Evolutionary conservation across 495 filamentous ascomycete species (phyloP).

Genomic region (Xylaria acuta): DNA sequence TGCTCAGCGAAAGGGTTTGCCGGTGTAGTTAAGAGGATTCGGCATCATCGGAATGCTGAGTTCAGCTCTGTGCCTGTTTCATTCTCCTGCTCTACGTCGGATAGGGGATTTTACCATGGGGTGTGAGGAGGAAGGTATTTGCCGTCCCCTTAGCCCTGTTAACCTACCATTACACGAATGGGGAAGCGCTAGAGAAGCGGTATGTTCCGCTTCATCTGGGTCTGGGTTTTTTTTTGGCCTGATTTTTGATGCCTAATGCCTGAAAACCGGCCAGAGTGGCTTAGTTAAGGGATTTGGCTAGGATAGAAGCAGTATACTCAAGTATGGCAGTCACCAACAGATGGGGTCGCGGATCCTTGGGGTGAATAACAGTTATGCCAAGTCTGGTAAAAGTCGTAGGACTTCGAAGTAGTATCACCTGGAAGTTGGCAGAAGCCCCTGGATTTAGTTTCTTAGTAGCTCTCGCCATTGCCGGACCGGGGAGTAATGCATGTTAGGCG

Average conservation of each 20-base stretch:
- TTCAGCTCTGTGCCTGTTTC: conserved; percentile 4
- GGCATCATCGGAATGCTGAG: not conserved
- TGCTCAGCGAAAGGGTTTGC: not conserved
- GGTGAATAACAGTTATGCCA: not conserved
- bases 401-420: not conserved
- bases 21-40: conserved; percentile 6
- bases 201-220: not conserved
- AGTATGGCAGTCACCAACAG: not conserved
- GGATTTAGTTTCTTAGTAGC: not conserved
- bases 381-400: not conserved
- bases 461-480: not conserved
- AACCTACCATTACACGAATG: not conserved
- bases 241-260: not conserved
- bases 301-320: not conserved
- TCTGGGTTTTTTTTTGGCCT: not conserved
- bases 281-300: not conserved
- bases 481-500: not conserved
- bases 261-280: not conserved
- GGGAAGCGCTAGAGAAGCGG: not conserved
- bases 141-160: not conserved
- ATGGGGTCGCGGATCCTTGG: not conserved
- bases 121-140: not conserved
- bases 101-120: not conserved
- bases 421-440: not conserved
- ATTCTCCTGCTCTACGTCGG: not conserved